Evolutionary conservation across 345 rosid genomes (phyloP).

Genomic region (Populus deltoides): DNA sequence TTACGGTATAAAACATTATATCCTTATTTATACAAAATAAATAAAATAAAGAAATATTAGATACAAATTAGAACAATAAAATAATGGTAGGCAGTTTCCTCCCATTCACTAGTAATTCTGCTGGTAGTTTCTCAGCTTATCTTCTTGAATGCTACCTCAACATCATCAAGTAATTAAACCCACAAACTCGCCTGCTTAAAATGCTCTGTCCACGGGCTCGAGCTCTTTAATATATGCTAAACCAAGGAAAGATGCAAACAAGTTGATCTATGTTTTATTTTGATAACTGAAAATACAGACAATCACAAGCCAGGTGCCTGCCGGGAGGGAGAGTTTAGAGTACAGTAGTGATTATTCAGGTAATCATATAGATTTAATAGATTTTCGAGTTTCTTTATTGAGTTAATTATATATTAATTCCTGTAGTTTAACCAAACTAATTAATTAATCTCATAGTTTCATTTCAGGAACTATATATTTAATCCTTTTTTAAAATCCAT

Average conservation of each 20-base stretch:
- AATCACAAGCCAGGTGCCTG: background rate
- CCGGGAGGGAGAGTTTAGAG: background rate
- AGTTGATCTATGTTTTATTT: background rate
- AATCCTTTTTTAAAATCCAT: no score
- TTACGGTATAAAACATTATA: no score
- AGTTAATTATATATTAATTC: no score
- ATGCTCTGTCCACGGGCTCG: background rate
- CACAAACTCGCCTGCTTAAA: background rate
- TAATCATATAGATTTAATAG: no score
- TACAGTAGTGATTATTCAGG: background rate
- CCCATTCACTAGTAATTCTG: background rate
- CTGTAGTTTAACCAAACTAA: no score
- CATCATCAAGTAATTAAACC: background rate
- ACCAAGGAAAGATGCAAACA: background rate
- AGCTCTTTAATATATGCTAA: no score
- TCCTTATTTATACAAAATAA: no score
- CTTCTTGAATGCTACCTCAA: conserved; percentile 6
- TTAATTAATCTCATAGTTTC: no score
- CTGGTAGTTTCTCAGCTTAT: background rate
- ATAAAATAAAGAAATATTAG: no score
- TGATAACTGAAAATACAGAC: conserved; percentile 3
- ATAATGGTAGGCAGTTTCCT: background rate
- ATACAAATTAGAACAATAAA: no score
- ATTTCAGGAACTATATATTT: no score
- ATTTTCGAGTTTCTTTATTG: no score